These are phyloP conservation scores for Lactarius deliciosus DNA, from an alignment of 768 basidiomycete species.

Conservation along the genomic window DNA sequence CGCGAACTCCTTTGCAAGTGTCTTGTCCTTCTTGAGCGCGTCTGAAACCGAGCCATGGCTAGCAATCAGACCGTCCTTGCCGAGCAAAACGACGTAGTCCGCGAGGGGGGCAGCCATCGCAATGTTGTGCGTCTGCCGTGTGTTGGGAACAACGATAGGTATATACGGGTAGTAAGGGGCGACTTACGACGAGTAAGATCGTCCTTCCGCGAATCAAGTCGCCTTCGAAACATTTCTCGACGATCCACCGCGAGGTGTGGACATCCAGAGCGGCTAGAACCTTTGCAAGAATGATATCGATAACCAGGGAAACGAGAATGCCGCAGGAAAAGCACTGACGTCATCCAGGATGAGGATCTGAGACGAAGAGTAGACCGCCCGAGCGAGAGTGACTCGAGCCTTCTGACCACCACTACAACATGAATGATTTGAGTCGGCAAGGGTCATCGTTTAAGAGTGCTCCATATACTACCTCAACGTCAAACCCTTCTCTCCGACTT, in stretches of 20 bases:
- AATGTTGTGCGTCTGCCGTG: conserved; percentile 50
- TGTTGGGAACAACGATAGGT: neutral
- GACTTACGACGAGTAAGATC: conserved; percentile 49
- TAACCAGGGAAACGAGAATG: neutral
- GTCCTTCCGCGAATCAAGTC: conserved; percentile 50
- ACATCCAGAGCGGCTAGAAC: conserved; percentile 53
- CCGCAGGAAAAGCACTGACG: conserved; percentile 37
- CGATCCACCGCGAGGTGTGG: conserved; percentile 52
- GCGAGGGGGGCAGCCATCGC: conserved; percentile 54
- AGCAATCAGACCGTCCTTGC: conserved; percentile 51
- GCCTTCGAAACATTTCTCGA: conserved; percentile 50
- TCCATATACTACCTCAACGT: conserved; percentile 37
- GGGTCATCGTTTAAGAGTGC: neutral
- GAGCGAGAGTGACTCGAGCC: conserved; percentile 55
- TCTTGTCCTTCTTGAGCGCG: conserved; percentile 44
- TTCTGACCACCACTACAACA: conserved; percentile 54
- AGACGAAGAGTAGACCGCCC: conserved; percentile 59
- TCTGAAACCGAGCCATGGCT: conserved; percentile 52
- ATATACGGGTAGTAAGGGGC: neutral
- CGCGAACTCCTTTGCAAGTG: conserved; percentile 34
- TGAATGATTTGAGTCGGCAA: neutral
- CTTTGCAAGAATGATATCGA: conserved; percentile 24
- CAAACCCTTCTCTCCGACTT: conserved; percentile 59
- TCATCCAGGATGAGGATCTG: conserved; percentile 70
- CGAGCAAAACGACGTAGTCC: conserved; percentile 55